Evolutionary conservation across 768 basidiomycete species (phyloP).

Genomic region (Hygrophoropsis aurantiaca): DNA sequence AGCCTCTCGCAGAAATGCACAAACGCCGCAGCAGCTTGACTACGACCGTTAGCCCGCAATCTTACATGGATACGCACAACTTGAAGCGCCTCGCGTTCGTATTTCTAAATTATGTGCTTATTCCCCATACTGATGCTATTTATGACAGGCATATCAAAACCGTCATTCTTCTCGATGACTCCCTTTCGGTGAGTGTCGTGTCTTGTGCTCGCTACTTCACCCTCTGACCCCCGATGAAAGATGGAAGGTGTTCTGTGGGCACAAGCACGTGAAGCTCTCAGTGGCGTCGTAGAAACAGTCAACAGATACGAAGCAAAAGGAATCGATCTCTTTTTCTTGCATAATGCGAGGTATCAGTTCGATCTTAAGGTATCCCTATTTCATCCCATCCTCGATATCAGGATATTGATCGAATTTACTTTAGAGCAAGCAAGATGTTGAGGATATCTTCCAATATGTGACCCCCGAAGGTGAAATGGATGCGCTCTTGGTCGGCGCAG

Average conservation of each 20-base stretch:
- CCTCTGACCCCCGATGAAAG: conserved; percentile 1
- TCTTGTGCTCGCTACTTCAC: neutral
- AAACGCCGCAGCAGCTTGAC: too few species aligned
- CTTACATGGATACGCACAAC: too few species aligned
- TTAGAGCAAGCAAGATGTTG: conserved; percentile 2
- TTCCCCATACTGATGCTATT: neutral
- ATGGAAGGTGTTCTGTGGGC: conserved; percentile 29
- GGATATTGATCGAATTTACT: neutral
- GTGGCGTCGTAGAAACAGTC: conserved; percentile 28
- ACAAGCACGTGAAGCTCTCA: conserved; percentile 31
- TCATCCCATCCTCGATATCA: neutral
- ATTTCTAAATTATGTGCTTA: neutral
- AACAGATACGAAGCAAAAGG: conserved; percentile 25
- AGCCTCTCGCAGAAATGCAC: too few species aligned
- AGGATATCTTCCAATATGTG: conserved; percentile 3
- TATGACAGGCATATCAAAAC: conserved; percentile 27
- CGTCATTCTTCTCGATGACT: conserved; percentile 30
- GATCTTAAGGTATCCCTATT: conserved; percentile 6
- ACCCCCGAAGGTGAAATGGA: neutral
- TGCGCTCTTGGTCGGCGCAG: neutral
- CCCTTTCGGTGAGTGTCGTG: conserved; percentile 18
- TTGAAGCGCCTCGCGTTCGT: too few species aligned
- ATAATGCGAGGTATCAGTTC: conserved; percentile 15
- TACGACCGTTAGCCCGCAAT: too few species aligned
- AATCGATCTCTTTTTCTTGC: conserved; percentile 34